Evolutionary conservation across 1,139 yeast genomes (phyloP), one percentile per base, ranked within the genome.

Genomic region (Lodderomyces parapsilosis): DNA sequence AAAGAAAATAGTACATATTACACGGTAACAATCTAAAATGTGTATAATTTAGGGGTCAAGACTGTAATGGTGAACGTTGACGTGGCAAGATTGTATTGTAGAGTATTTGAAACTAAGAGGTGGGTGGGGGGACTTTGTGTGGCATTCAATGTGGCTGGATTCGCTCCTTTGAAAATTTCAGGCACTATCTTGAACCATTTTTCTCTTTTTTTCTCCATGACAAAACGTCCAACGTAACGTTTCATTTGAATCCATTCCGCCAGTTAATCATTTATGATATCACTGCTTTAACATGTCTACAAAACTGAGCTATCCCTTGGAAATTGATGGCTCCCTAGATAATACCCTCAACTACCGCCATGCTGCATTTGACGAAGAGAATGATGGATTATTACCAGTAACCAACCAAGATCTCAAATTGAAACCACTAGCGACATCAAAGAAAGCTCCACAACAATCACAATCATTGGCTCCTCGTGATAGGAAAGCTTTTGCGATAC

Each of bases 401-500:
- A 39, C 62, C 7, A 45, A 49, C 18, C 66, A 60, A 33, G 66
- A 65, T 27, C 47, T 58, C 15, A 53, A 56, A 22, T 41, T 46
- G 2, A 45, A 49, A 24, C 43, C 47, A 13, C 40, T 31, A 9
- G 14, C 14, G 5, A 22, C 25, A 11, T 15, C 14, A n/a, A 33
- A 33, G 41, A 42, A 28, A 15, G 38, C 11, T 22, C 41, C 10
- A 30, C 41, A 17, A 15, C 32, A 36, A 32, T 28, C 43, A 10
- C 35, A 38, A 3, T 24, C 34, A 17, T 31, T 77, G 38, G 73
- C 75, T 4, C 56, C 55, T 7, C 62, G 62, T 15, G 93, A 86
- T 53, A 61, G 84, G 43, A 85, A 85, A 15, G 88, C 91, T 44
- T 93, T 93, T 58, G 65, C 76, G 35, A 73, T 91, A 13, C 67